phyloP scores from a whole-genome alignment of 352 stramenopile species.

The Pythium sp. region DNA sequence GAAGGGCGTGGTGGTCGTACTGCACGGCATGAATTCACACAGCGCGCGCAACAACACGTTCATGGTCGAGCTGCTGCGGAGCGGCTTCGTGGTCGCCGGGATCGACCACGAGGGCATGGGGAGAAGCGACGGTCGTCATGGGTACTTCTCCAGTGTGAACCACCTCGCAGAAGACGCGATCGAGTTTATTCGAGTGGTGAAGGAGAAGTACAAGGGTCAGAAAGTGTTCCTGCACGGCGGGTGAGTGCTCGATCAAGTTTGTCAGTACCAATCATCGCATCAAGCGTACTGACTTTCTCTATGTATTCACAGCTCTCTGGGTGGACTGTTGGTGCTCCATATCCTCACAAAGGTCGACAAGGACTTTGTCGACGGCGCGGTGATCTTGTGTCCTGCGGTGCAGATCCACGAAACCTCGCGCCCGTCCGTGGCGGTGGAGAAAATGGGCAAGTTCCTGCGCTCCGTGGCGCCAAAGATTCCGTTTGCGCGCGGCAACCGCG shows the following conservation, averaged over 20 bases:
- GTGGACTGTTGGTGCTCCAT: constrained; percentile 61
- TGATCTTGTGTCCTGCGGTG: constrained; percentile 67
- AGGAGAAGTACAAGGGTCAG: constrained; percentile 53
- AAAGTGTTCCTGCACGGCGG: constrained; percentile 75
- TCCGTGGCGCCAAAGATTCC: constrained; percentile 63
- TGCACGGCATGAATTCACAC: constrained; percentile 80
- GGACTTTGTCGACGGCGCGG: constrained; percentile 58
- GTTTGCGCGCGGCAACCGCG: constrained; percentile 49
- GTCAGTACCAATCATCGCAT: neutral
- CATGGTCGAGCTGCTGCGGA: constrained; percentile 61
- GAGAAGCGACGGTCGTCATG: constrained; percentile 69
- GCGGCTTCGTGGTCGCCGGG: constrained; percentile 60
- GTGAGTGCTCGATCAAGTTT: constrained; percentile 25
- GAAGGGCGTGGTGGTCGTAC: constrained; percentile 60
- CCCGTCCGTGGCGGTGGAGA: constrained; percentile 43
- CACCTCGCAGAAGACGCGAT: constrained; percentile 69
- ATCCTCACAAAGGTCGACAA: constrained; percentile 44
- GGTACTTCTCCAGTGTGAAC: constrained; percentile 66
- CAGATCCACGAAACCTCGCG: constrained; percentile 61
- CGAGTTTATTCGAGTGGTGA: constrained; percentile 49
- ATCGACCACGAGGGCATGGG: constrained; percentile 78
- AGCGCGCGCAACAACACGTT: constrained; percentile 76
- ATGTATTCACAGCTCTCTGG: constrained; percentile 46
- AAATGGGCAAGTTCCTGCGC: constrained; percentile 50
- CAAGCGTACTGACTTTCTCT: neutral